Evolutionary conservation across 129 eudicot species (phyloP), one percentile per base, ranked within the genome.

Genomic region (Arctium minus): DNA sequence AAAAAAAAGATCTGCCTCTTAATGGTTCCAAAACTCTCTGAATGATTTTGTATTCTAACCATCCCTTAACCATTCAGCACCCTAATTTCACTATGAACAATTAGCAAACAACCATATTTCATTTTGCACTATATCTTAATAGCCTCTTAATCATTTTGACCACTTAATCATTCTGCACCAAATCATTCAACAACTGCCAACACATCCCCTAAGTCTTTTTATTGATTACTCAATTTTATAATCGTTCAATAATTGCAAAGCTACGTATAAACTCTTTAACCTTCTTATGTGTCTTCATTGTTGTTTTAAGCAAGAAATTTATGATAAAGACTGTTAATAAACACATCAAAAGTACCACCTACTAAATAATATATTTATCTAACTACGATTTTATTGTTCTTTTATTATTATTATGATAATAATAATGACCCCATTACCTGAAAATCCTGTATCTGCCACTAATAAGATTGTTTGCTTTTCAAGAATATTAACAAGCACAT

Each of bases 401-500:
- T 64, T 22, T 1, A 7, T 13, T 32, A 6, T 75, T 6, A 0
- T 29, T 50, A 11, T 53, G 3, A 46, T 46, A 8, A 75, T 2
- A 44, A 44, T 2, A 44, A 44, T 4, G 6, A 75, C 36, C 18
- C 10, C 1, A 11, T 29, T 79, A 1, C 11, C 1, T 69, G 3
- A 68, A 39, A 79, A 68, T 15, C 40, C 3, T 5, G 44, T 46
- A 31, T 13, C 1, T 5, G 8, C 27, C 39, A 15, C 15, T 71
- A 29, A 8, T 53, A 72, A 53, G 8, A 50, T 80, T 70, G 42
- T 48, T 72, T 37, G 81, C 5, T 32, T 75, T 82, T 68, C 4
- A 8, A 8, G 68, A 7, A 77, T 13, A 69, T 76, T 65, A 82
- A 46, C 22, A 83, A 69, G 72, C 81, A 76, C 81, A 83, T 33